phyloP scores from a whole-genome alignment of 805 yeast genomes.

The Candida glaebosa region DNA sequence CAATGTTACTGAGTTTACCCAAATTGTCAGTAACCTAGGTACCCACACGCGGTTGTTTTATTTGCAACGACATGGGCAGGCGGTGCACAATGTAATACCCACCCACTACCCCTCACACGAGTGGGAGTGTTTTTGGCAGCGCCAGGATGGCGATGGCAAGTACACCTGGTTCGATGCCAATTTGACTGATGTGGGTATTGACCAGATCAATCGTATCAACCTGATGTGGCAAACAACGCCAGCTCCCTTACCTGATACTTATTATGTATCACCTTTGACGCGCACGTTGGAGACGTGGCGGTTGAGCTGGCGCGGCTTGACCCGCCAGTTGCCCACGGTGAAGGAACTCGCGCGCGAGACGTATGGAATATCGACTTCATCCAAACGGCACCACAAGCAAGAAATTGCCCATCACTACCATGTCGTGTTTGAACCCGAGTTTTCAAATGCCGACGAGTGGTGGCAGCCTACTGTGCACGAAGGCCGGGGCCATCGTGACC shows the following conservation, averaged over 20 bases:
- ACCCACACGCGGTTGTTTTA: slow-evolving; percentile 20
- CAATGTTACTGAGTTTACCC: not conserved
- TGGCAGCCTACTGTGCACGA: slow-evolving; percentile 25
- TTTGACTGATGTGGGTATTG: slow-evolving; percentile 21
- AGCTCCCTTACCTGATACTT: slow-evolving; percentile 23
- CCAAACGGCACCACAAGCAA: slow-evolving; percentile 22
- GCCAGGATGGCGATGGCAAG: slow-evolving; percentile 16
- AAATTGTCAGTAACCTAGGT: not conserved
- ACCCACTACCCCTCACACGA: slow-evolving; percentile 11
- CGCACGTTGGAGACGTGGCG: slow-evolving; percentile 29
- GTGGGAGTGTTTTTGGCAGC: slow-evolving; percentile 28
- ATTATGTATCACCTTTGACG: slow-evolving; percentile 28
- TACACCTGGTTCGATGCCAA: slow-evolving; percentile 30
- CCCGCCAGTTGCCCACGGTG: slow-evolving; percentile 19
- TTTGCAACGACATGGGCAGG: slow-evolving; percentile 33
- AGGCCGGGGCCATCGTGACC: slow-evolving; percentile 21
- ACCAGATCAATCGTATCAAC: slow-evolving; percentile 15
- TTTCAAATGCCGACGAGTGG: slow-evolving; percentile 20
- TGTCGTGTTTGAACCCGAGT: slow-evolving; percentile 23
- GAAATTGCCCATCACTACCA: slow-evolving; percentile 19
- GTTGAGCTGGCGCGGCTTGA: slow-evolving; percentile 19
- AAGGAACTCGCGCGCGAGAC: slow-evolving; percentile 30
- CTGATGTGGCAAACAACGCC: slow-evolving; percentile 13
- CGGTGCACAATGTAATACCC: slow-evolving; percentile 23
- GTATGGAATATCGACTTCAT: slow-evolving; percentile 29